Percentiles rank a stretch among this genome's conserved stretches.
Evolutionary conservation across 2,329 filamentous ascomycete species (phyloP).

Genomic region (Hypoxylon sp.): DNA sequence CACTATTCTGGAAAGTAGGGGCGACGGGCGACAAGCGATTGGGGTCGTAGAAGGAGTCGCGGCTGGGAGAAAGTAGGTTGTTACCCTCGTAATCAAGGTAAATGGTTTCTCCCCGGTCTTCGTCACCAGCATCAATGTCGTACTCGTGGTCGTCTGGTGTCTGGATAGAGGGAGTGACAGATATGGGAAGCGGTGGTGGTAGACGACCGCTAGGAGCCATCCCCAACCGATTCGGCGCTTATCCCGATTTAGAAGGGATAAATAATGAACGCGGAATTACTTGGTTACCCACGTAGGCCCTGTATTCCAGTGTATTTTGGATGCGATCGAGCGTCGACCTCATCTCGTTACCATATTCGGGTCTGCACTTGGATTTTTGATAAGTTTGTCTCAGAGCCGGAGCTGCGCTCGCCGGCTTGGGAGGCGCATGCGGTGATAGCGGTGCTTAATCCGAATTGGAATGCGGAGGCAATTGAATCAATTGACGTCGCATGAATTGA

Average conservation of each 20-base stretch:
- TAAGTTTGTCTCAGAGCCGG: constrained; percentile 30
- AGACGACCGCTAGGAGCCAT: constrained; percentile 48
- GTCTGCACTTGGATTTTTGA: constrained; percentile 19
- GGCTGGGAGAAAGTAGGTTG: constrained; percentile 43
- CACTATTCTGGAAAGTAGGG: constrained; percentile 50
- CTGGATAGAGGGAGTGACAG: constrained; percentile 52
- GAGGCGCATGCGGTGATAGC: constrained; percentile 31
- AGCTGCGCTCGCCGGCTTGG: constrained; percentile 12
- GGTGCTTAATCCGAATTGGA: constrained; percentile 30
- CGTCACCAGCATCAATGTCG: constrained; percentile 27
- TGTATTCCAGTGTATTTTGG: constrained; percentile 30
- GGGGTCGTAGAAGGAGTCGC: constrained; percentile 52
- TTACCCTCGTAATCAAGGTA: constrained; percentile 38
- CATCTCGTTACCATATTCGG: constrained; percentile 48
- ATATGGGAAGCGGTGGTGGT: constrained; percentile 49
- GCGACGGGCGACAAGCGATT: constrained; percentile 54
- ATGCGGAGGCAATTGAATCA: constrained; percentile 31
- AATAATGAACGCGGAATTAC: constrained; percentile 37
- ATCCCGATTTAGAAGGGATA: constrained; percentile 48
- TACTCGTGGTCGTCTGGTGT: constrained; percentile 46
- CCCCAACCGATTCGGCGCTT: constrained; percentile 49
- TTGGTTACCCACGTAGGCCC: constrained; percentile 30
- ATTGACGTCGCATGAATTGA: constrained; percentile 43
- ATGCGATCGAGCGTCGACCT: constrained; percentile 38
- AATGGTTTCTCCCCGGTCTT: constrained; percentile 23